Evolutionary conservation across 805 yeast species (phyloP), one percentile per base, ranked within the genome.

Genomic region (Torulaspora franciscae): DNA sequence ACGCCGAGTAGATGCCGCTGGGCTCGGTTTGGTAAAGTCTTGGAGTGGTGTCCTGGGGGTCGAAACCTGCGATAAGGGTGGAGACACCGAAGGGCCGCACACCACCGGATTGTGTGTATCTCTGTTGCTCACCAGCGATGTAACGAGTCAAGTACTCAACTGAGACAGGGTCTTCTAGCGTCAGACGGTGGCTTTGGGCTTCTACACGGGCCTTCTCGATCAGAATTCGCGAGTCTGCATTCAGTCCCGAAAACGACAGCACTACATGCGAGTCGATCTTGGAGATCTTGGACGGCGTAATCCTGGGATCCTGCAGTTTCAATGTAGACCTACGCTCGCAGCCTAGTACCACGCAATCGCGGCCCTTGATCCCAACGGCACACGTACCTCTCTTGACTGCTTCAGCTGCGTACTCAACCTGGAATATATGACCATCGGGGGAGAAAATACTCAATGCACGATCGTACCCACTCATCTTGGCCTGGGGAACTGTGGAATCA

Each of bases 371-470:
- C 32, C 97, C 99, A 37, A 93, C 96, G 1, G 98, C 96, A 65
- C 96, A 88, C 2, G 99, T 93, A 48, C 99, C 99, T 69, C 98
- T 80, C 64, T 91, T 93, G 36, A 93, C 99, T 0, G 99, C 99
- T 66, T 93, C 99, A 32, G 85, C 76, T 22, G 99, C 99, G 61
- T 93, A 93, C 68, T 93, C 98, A 33, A 93, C 99, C 76, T 93
- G 99, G 75, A 91, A 91, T 64, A 91, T 96, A 66, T 91, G 97
- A 49, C 99, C 99, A 71, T 91, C 99, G 55, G 99, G 99, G 83
- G 96, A 88, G 73, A 91, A 91, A 67, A 91, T 95, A 51, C 97
- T 90, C 59, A 91, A 78, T 46, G 99, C 99, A 77, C 98, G 81
- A 70, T 91, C 99, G 95, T 91, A 91, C 51, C 99, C 98, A 76